Base-by-base conservation (phyloP, 129 eudicot species). In the Tanacetum coccineum region DNA sequence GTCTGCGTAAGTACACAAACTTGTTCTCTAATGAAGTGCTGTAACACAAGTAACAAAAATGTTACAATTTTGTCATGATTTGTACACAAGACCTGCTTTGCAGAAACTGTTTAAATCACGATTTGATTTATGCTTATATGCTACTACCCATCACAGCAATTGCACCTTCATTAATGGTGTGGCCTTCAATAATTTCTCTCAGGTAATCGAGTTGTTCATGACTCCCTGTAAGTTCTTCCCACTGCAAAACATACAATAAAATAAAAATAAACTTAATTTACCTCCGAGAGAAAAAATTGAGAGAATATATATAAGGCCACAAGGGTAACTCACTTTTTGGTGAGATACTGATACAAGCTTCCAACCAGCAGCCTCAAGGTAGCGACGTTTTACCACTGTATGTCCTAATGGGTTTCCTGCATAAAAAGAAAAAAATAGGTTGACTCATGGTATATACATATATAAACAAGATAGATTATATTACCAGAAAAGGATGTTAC, bases 291-390 rank as follows among this genome's bases (percentile, higher is more conserved):
- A 19, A 11, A 51, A 50, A 9, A 13, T 10, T 36, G 26, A 6
- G 15, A 9, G 11, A 25, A 50, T 51, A 32, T 20, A 4, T 48
- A 25, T 4, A 5, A 36, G 10, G 4, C 25, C n/a, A 46, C 8
- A 55, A 57, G 39, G 36, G 14, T 12, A 25, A 81, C 87, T 80
- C 67, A 92, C 98, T 59, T 88, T 87, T 68, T 79, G 87, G 76
- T 86, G 86, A 76, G 82, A 48, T 60, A 92, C 89, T 0, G 91
- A 84, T 26, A 84, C 84, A 67, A 86, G 72, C 72, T 88, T 86
- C 98, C 98, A 92, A 49, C 96, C 98, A 71, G 95, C 84, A 64
- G 96, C 95, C 68, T 87, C 75, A 76, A 92, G 77, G 71, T 77
- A 83, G 4, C 96, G 87, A 6, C 98, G 82, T 69, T 92, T 92